A percentile compares a stretch with the other conserved stretches of the same genome.
These are phyloP conservation scores for Tricholoma flavovirens DNA, from an alignment of 768 basidiomycete genomes.

Conservation along the genomic window DNA sequence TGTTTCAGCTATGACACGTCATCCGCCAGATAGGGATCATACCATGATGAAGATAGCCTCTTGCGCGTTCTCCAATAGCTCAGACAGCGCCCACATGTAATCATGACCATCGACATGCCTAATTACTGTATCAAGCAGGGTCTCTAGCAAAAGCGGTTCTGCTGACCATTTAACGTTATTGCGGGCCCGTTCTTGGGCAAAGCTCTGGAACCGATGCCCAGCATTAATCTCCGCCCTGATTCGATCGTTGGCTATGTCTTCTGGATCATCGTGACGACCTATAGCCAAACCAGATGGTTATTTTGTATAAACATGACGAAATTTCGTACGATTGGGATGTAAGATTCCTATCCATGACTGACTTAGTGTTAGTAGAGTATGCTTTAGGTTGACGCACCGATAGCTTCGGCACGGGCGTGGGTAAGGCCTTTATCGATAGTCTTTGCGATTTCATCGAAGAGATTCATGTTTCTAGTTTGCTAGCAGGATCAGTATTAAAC, in stretches of 20 bases:
- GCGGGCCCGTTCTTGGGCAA: constrained; percentile 63
- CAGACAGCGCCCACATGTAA: constrained; percentile 93
- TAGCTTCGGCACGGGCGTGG: constrained; percentile 37
- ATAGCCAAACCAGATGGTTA: background rate
- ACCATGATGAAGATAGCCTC: constrained; percentile 88
- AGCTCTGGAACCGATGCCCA: constrained; percentile 79
- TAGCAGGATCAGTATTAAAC: too few relatives aligned
- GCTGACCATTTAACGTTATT: constrained; percentile 80
- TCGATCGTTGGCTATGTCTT: constrained; percentile 67
- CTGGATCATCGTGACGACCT: constrained; percentile 71
- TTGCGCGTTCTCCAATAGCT: constrained; percentile 76
- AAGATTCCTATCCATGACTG: constrained; percentile 26
- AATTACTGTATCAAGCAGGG: background rate
- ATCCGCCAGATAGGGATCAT: constrained; percentile 9
- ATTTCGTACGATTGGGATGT: constrained; percentile 40
- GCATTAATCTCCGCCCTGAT: constrained; percentile 70
- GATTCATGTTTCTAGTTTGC: constrained; percentile 21
- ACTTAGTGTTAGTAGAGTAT: background rate
- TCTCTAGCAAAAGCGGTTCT: background rate
- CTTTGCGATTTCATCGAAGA: constrained; percentile 20
- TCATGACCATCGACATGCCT: constrained; percentile 95
- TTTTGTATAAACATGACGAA: background rate
- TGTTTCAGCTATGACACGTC: background rate
- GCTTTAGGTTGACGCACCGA: constrained; percentile 17
- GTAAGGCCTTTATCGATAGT: constrained; percentile 29